Evolutionary conservation across 1,139 yeast genomes (phyloP).

Genomic region (Groenewaldozyma sp.): DNA sequence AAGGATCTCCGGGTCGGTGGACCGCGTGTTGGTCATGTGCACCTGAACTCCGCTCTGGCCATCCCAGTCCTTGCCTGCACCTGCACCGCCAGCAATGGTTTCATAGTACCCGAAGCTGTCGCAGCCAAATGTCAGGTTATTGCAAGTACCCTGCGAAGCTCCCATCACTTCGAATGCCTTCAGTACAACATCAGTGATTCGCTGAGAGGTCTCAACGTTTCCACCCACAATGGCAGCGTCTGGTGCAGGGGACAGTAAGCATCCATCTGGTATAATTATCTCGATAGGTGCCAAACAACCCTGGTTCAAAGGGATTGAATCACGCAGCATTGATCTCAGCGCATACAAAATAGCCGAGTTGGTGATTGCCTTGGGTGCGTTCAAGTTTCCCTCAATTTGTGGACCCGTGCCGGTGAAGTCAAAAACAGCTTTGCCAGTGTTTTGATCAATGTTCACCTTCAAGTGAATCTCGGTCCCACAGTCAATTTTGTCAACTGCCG

Average conservation of each 20-base stretch:
- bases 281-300: conserved; percentile 71
- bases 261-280: conserved; percentile 56
- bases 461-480: conserved; percentile 50
- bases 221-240: conserved; percentile 89
- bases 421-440: conserved; percentile 42
- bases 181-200: conserved; percentile 70
- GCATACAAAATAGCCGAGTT: conserved; percentile 77
- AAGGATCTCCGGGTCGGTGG: conserved; percentile 60
- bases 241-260: conserved; percentile 58
- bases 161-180: conserved; percentile 72
- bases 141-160: conserved; percentile 69
- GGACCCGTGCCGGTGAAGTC: conserved; percentile 56
- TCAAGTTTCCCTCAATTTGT: conserved; percentile 52
- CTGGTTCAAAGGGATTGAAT: conserved; percentile 75
- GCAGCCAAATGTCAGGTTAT: conserved; percentile 61
- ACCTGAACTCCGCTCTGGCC: conserved; percentile 60
- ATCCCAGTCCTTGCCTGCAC: conserved; percentile 57
- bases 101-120: conserved; percentile 60
- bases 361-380: conserved; percentile 66
- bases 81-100: conserved; percentile 65
- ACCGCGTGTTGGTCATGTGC: conserved; percentile 63
- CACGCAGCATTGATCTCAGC: conserved; percentile 61
- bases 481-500: conserved; percentile 48
- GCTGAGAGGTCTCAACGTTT: conserved; percentile 78
- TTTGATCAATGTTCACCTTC: conserved; percentile 35